Conservation (phyloP, 1,139 yeast genomes). For the Kodamaea arcana region DNA sequence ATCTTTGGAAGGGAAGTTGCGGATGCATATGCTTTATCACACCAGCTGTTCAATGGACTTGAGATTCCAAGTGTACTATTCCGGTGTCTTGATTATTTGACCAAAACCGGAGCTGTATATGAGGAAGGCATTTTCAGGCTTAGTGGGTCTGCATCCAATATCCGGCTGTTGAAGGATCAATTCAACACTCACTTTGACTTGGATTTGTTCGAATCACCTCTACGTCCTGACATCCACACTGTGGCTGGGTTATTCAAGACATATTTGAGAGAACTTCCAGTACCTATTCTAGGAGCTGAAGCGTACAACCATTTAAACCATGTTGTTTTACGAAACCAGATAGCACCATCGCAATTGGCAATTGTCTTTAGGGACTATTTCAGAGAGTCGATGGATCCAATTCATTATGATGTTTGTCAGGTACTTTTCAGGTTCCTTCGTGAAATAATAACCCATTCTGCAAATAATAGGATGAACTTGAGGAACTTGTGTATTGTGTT, state of each 20-base stretch:
- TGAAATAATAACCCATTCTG: slow-evolving; percentile 59
- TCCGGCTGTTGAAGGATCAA: slow-evolving; percentile 64
- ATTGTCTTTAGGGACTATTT: slow-evolving; percentile 29
- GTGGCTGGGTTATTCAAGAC: slow-evolving; percentile 75
- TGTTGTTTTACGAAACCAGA: slow-evolving; percentile 17
- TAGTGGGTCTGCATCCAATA: slow-evolving; percentile 83
- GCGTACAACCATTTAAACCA: slow-evolving; percentile 36
- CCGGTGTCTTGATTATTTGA: slow-evolving; percentile 70
- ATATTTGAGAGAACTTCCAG: slow-evolving; percentile 69
- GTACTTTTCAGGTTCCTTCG: slow-evolving; percentile 65
- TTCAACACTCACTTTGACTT: slow-evolving; percentile 67
- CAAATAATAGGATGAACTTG: slow-evolving; percentile 77
- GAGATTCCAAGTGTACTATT: slow-evolving; percentile 72
- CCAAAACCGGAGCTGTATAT: slow-evolving; percentile 63
- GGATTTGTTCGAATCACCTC: slow-evolving; percentile 48
- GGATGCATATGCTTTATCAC: slow-evolving; percentile 50
- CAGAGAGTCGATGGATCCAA: slow-evolving; percentile 25
- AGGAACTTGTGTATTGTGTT: slow-evolving; percentile 79
- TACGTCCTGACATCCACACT: slow-evolving; percentile 63
- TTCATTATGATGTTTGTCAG: slow-evolving; percentile 59
- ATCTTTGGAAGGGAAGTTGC: slow-evolving; percentile 67
- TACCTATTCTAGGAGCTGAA: slow-evolving; percentile 54
- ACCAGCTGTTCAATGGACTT: slow-evolving; percentile 39
- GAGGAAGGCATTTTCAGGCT: slow-evolving; percentile 91
- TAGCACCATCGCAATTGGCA: slow-evolving; percentile 22